A percentile compares a stretch with the other conserved stretches of the same genome.
Conservation (phyloP, 306 rosid species). For the Fragaria nilgerrensis region DNA sequence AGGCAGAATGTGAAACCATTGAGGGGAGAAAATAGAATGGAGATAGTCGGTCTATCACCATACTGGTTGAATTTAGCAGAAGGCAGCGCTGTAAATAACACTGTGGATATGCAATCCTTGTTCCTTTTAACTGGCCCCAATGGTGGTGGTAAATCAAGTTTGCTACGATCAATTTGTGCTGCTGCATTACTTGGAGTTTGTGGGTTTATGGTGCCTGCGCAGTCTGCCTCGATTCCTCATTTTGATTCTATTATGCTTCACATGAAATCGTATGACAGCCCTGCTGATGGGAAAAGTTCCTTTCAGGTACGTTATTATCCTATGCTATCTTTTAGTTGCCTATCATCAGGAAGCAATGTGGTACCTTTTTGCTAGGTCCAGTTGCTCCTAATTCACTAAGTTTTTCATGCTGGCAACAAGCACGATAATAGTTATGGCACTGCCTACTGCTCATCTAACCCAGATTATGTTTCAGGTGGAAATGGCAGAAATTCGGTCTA, state of each 20-base stretch:
- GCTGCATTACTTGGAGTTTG: slow-evolving; percentile 87
- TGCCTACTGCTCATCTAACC: slow-evolving; percentile 12
- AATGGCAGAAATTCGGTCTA: slow-evolving; percentile 90
- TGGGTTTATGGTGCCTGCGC: slow-evolving; percentile 93
- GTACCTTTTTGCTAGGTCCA: slow-evolving; percentile 4
- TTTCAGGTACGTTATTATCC: slow-evolving; percentile 72
- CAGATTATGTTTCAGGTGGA: slow-evolving; percentile 63
- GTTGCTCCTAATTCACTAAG: background rate
- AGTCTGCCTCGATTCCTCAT: slow-evolving; percentile 78
- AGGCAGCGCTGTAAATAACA: slow-evolving; percentile 81
- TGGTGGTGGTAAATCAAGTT: slow-evolving; percentile 98
- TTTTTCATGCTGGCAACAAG: background rate
- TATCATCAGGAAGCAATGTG: background rate
- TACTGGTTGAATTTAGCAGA: slow-evolving; percentile 82
- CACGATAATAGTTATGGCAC: background rate
- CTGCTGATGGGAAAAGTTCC: slow-evolving; percentile 95
- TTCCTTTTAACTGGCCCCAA: slow-evolving; percentile 96
- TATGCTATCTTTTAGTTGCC: slow-evolving; percentile 12
- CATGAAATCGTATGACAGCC: slow-evolving; percentile 96
- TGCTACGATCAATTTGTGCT: slow-evolving; percentile 91
- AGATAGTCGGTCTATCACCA: slow-evolving; percentile 75
- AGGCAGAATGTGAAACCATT: slow-evolving; percentile 48
- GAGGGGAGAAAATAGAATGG: slow-evolving; percentile 49
- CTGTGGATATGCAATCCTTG: slow-evolving; percentile 81
- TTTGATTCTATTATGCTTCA: slow-evolving; percentile 88